Percentiles rank a stretch among this genome's conserved stretches.
phyloP scores from a whole-genome alignment of 2,329 filamentous ascomycete species.

The Alternaria triticimaculans region DNA sequence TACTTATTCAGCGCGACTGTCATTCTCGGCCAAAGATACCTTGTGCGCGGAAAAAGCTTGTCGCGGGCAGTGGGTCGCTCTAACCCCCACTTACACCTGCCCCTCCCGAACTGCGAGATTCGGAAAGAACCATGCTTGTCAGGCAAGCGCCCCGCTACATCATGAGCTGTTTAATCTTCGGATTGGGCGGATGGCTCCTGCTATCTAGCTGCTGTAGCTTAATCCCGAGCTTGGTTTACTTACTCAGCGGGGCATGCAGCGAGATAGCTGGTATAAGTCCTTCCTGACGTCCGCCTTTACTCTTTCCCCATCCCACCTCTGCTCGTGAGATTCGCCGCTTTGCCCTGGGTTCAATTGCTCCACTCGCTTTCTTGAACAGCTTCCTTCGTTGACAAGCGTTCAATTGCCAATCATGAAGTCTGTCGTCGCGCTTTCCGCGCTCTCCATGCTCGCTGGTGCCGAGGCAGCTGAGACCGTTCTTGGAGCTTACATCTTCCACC shows the following conservation, averaged over 20 bases:
- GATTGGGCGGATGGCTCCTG: constrained; percentile 16
- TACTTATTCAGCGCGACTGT: constrained; percentile 9
- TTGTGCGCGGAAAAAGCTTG: constrained; percentile 23
- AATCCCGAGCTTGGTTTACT: constrained; percentile 14
- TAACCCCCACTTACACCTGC: constrained; percentile 28
- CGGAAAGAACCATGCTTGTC: constrained; percentile 24
- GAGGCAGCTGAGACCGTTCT: constrained; percentile 70
- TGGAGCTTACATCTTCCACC: constrained; percentile 85
- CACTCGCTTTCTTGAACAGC: neutral
- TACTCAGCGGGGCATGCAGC: constrained; percentile 21
- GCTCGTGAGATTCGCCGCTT: constrained; percentile 7
- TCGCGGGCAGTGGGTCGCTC: constrained; percentile 13
- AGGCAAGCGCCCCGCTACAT: constrained; percentile 18
- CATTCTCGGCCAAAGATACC: neutral
- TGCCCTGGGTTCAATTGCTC: constrained; percentile 13
- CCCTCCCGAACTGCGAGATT: constrained; percentile 29
- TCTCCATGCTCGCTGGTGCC: constrained; percentile 35
- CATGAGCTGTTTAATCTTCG: neutral
- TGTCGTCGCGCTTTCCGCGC: constrained; percentile 26
- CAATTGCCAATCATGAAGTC: constrained; percentile 37
- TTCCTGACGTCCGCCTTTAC: neutral
- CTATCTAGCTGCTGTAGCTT: constrained; percentile 16
- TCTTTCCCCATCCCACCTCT: constrained; percentile 1
- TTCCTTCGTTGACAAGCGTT: neutral
- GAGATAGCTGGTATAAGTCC: constrained; percentile 24